These are phyloP conservation scores for Chlamydomonas sphaeroides DNA, from an alignment of 139 green algal species.

Conservation along the genomic window DNA sequence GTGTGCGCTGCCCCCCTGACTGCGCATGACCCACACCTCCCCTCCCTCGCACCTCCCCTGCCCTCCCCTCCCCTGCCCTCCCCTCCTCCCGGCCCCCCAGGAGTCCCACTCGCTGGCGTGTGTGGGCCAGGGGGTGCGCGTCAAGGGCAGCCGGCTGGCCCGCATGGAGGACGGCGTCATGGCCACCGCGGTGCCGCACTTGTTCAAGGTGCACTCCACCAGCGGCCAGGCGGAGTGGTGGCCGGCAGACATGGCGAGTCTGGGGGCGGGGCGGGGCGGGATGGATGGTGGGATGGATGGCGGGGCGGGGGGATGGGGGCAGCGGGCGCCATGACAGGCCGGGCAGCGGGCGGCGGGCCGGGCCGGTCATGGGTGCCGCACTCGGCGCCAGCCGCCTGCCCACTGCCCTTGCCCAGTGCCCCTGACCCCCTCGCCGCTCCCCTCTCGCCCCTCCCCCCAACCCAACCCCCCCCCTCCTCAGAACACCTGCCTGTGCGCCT, in stretches of 20 bases:
- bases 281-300: too few relatives aligned
- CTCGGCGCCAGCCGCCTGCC: too few relatives aligned
- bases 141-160: slow-evolving; percentile 21
- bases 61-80: not conserved
- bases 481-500: slow-evolving; percentile 4
- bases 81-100: not conserved
- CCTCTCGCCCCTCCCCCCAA: not conserved
- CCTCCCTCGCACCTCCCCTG: not conserved
- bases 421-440: too few relatives aligned
- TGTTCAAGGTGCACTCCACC: slow-evolving; percentile 13
- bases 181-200: not conserved
- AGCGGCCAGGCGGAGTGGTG: not conserved
- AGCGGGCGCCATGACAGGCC: too few relatives aligned
- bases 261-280: too few relatives aligned
- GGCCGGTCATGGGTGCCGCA: too few relatives aligned
- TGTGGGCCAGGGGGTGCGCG: slow-evolving; percentile 5
- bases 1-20: not conserved
- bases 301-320: too few relatives aligned
- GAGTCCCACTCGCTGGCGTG: not conserved
- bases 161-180: slow-evolving; percentile 21
- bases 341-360: too few relatives aligned
- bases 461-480: not conserved
- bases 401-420: too few relatives aligned
- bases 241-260: too few relatives aligned
- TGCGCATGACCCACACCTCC: too few relatives aligned